Evolutionary conservation across 2,329 filamentous ascomycete genomes (phyloP), one percentile per base, ranked within the genome.

Genomic region (Diplodia scrobiculata): DNA sequence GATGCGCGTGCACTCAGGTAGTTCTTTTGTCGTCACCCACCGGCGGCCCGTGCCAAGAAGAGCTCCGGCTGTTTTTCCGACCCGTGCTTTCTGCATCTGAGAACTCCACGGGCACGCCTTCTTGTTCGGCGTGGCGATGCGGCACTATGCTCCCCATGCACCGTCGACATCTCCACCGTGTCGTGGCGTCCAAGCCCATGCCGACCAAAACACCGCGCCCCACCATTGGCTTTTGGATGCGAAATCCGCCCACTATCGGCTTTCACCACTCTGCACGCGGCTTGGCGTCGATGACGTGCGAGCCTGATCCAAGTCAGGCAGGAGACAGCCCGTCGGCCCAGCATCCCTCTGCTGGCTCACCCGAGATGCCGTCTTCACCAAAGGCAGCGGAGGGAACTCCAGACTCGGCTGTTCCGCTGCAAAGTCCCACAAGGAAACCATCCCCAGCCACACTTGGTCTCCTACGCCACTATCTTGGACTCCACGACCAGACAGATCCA

Each of bases 401-500:
- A 9, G 6, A 7, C 38, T n/a, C 38, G 25, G 25, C 25, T 25
- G 25, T 25, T 25, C 25, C 25, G 25, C 25, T 14, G 17, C 4
- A 5, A 41, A 5, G 38, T 17, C 6, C 5, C 17, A 3, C 17
- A 45, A 19, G 3, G 13, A 5, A 11, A 17, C 2, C 2, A n/a
- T n/a, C 17, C 14, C 27, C 55, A 3, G 36, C 17, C 4, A 17
- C 38, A 6, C 27, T 62, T 19, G 34, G 29, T 3, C 41, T 50
- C 5, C n/a, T 50, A 4, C 58, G 58, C 17, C 41, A 62, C 11
- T 36, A 50, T 34, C 58, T 62, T 29, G 58, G 58, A 10, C 17
- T 62, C 13, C 27, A 48, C 6, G 19, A 36, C 11, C 50, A 25
- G n/a, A 34, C n/a, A n/a, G 10, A 36, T 25, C 1, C 11, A 7